Evolutionary conservation across 2,329 filamentous ascomycete species (phyloP), one percentile per base, ranked within the genome.

Genomic region (Podosphaera fusca): DNA sequence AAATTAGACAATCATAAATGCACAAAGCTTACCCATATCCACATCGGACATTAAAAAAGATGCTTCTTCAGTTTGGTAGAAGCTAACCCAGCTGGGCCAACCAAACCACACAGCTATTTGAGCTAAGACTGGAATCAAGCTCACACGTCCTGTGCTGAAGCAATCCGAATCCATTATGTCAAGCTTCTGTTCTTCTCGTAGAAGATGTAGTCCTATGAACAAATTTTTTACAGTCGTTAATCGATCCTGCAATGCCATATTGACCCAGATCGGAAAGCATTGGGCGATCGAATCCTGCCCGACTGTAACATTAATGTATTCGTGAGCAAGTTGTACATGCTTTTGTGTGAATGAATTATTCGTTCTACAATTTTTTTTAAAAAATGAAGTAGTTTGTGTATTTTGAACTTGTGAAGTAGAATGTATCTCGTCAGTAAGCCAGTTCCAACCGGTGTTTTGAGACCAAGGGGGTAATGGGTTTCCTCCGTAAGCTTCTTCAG

Each of bases 141-240:
- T 73, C 12, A 73, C 69, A 30, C 70, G 63, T 47, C 74, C 70
- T 29, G 68, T 68, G 53, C 66, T 69, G 9, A 73, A 69, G n/a
- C 70, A 67, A 60, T 77, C 73, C n/a, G 70, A 69, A 50, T 73
- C 72, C 57, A 73, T 70, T 2, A 82, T 77, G 59, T 86, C 80
- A 1, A 98, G 76, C 66, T 94, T 96, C 60, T 85, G 76, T 67
- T 98, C 92, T 67, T 98, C 90, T 0, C 85, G 76, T n/a, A 94
- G 72, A 2, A 96, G 73, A 70, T 98, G 92, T 10, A 98, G 73
- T 0, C 79, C 84, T 61, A 94, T 73, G 42, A 90, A 76, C 55
- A 85, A 74, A 64, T 85, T 78, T 66, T 83, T 72, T 38, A 84
- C 75, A 57, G 80, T 70, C 64, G 74, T 81, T 57, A 77, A 74